Conservation (phyloP, 2,329 filamentous ascomycete species). For the Paracoccidioides brasiliensis region DNA sequence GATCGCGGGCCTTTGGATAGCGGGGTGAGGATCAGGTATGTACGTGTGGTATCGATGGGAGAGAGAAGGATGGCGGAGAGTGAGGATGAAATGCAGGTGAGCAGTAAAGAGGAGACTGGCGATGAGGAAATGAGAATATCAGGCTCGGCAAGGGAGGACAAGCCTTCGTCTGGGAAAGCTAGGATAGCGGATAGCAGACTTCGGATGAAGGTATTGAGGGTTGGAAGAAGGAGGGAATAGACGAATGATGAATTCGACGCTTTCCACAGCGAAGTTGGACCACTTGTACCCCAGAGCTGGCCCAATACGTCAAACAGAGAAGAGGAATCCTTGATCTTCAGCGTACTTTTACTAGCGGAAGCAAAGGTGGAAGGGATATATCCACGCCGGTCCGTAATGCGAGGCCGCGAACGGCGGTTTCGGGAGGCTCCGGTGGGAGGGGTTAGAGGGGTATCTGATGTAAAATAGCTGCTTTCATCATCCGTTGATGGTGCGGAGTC, state of each 20-base stretch:
- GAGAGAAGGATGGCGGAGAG: conserved; percentile 68
- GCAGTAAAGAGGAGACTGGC: conserved; percentile 65
- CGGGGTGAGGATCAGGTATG: conserved; percentile 71
- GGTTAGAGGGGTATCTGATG: conserved; percentile 41
- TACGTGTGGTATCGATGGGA: conserved; percentile 81
- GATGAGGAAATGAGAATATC: conserved; percentile 73
- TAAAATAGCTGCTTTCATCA: conserved; percentile 78
- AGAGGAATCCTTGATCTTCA: conserved; percentile 60
- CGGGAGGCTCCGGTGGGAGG: conserved; percentile 31
- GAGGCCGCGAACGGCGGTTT: conserved; percentile 25
- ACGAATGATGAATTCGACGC: conserved; percentile 83
- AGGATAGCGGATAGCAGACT: conserved; percentile 82
- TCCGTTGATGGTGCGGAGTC: conserved; percentile 41
- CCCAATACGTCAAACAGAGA: conserved; percentile 77
- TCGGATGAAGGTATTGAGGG: conserved; percentile 83
- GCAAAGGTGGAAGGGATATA: conserved; percentile 29
- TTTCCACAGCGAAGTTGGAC: conserved; percentile 89
- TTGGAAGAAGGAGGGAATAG: conserved; percentile 72
- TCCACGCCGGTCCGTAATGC: conserved; percentile 35
- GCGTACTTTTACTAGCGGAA: conserved; percentile 40
- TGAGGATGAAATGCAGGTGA: conserved; percentile 53
- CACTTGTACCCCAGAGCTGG: conserved; percentile 79
- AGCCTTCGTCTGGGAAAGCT: conserved; percentile 68
- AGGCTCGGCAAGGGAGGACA: conserved; percentile 41
- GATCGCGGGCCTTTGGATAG: conserved; percentile 61